Base-by-base conservation (phyloP, 2,329 filamentous ascomycete species). In the Ophiostoma quercus region DNA sequence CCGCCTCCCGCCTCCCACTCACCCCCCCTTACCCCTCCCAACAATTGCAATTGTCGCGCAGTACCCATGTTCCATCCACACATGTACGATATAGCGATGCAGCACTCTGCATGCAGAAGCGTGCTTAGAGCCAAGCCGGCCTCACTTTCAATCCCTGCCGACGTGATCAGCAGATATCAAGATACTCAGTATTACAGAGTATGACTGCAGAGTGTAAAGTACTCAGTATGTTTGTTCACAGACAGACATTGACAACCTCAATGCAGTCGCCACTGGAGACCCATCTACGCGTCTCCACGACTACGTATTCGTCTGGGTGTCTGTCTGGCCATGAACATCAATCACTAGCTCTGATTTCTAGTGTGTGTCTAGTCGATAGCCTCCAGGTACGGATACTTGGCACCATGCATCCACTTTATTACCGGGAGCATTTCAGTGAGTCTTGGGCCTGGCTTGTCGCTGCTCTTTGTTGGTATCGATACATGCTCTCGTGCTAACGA, bases 341-440 rank as follows among this genome's bases (percentile, higher is more conserved):
- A 22, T 57, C 51, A 57, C 51, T 57, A 57, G 7, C 39, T 29
- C 12, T 22, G 14, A 12, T 29, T 19, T 43, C 14, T 51, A 39
- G 41, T 43, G 57, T 22, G 37, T 65, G 22, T 60, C 57, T 62
- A 22, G 51, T 57, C 22, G n/a, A 57, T 25, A 25, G n/a, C 43
- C 47, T 22, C 22, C 19, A 34, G 51, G 12, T 67, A 43, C 51
- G 41, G 32, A 41, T 65, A 65, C 69, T 67, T 66, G 57, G 32
- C 69, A 51, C 66, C 25, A 66, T 71, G 70, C 70, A 71, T 16
- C 63, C 70, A 67, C 67, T 71, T 60, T 65, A 66, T 54, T 67
- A 65, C 62, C n/a, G 19, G 62, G 41, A 22, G 19, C 43, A 62
- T 32, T 62, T 62, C 25, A 14, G 7, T 62, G 22, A 25, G 57